Base-by-base conservation (phyloP, 148 eudicot genomes). In the Cornus florida region DNA sequence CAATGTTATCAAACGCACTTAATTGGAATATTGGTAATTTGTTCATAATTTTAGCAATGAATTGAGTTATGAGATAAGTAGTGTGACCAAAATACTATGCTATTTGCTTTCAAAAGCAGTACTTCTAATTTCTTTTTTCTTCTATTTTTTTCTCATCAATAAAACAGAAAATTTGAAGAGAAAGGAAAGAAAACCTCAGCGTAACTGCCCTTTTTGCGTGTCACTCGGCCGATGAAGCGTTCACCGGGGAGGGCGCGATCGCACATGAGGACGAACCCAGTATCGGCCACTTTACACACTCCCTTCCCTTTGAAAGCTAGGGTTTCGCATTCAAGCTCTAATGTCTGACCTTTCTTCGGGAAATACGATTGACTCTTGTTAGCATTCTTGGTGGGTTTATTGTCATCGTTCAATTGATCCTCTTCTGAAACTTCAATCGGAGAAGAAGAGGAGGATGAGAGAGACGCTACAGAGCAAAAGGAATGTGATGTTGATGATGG, bases 241-340 rank as follows among this genome's bases (percentile, higher is more conserved):
- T 96, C 99, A 8, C 99, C 99, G 9, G 99, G 99, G 68, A 96
- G 88, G 22, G 92, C 98, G 19, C 99, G 92, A 80, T 96, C 99
- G 81, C 98, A 93, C 97, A 96, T 90, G 53, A 93, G 85, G 46
- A 96, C 91, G 78, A 86, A 96, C 4, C 99, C 99, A 65, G 95
- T 85, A 0, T 86, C 93, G 16, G 87, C 84, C 65, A 89, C 97
- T 76, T 90, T 94, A 59, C 99, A 96, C 46, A 96, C 64, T 24
- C 99, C 98, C 78, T 93, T 96, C 10, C 97, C 98, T 75, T 90
- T 93, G 78, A 91, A 96, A 2, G 86, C 99, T 75, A 96, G 80
- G 76, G 86, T 80, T 62, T 93, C 97, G 67, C 99, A 95, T 1
- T 85, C 93, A 9, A 92, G 85, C 77, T 96, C 99, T 57, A 96